Evolutionary conservation across 805 yeast genomes (phyloP).

Genomic region (Hanseniaspora vineae): DNA sequence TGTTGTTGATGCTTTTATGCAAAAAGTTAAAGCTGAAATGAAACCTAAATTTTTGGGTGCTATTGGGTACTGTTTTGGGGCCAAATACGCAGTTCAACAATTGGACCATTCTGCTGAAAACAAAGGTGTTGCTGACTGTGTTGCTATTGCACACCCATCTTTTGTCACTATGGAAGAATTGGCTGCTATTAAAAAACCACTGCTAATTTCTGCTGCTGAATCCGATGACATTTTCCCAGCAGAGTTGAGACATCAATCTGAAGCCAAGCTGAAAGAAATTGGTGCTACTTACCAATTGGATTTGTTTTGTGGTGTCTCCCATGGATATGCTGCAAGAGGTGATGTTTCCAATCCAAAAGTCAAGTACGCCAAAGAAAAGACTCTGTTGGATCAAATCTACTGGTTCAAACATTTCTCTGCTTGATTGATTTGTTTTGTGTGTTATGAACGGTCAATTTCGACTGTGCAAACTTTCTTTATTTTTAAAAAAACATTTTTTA

Average conservation of each 20-base stretch:
- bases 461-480: too few relatives aligned
- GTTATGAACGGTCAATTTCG: too few relatives aligned
- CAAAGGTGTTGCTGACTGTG: conserved; percentile 36
- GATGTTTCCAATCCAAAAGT: conserved; percentile 42
- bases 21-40: conserved; percentile 29
- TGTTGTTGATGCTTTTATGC: conserved; percentile 36
- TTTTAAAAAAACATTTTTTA: background rate
- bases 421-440: too few relatives aligned
- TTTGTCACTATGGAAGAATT: conserved; percentile 55
- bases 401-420: conserved; percentile 12
- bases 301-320: conserved; percentile 49
- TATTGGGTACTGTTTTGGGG: conserved; percentile 81
- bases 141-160: conserved; percentile 80
- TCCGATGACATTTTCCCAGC: conserved; percentile 46
- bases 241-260: conserved; percentile 53
- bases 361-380: conserved; percentile 56
- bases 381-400: conserved; percentile 29
- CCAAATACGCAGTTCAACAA: conserved; percentile 48
- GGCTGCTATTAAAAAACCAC: conserved; percentile 44
- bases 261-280: conserved; percentile 39
- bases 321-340: conserved; percentile 77
- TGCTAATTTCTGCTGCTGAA: conserved; percentile 67
- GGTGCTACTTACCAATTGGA: conserved; percentile 47
- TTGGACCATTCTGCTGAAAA: conserved; percentile 14
- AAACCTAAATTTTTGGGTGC: conserved; percentile 40